A percentile compares a stretch with the other conserved stretches of the same genome.
phyloP scores from a whole-genome alignment of 805 yeast genomes.

The Jamesozyma lodderae region DNA sequence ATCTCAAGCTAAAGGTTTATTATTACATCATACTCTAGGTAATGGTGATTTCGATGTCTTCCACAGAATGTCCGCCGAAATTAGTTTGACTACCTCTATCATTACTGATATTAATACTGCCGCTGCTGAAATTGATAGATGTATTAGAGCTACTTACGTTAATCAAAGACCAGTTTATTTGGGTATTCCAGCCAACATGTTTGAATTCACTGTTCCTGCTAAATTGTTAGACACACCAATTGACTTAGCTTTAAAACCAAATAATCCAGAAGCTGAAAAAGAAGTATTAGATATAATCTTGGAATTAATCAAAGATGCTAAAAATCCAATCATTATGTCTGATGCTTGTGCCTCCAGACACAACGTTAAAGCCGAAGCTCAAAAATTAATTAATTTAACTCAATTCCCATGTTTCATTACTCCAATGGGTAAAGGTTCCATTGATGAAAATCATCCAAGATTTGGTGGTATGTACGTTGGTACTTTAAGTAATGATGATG shows the following conservation, averaged over 20 bases:
- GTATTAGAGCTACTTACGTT: conserved; percentile 52
- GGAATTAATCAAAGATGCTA: conserved; percentile 40
- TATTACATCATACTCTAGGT: conserved; percentile 69
- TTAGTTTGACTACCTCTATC: conserved; percentile 49
- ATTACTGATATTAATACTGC: conserved; percentile 52
- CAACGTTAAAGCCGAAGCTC: conserved; percentile 45
- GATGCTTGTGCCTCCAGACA: conserved; percentile 79
- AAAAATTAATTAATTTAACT: conserved; percentile 46
- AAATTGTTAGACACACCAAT: conserved; percentile 48
- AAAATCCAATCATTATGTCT: conserved; percentile 57
- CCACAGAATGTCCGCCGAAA: conserved; percentile 57
- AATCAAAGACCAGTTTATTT: conserved; percentile 67
- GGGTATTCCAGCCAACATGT: conserved; percentile 67
- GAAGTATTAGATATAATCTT: conserved; percentile 45
- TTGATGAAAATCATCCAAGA: conserved; percentile 54
- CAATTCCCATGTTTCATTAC: conserved; percentile 72
- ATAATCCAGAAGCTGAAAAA: conserved; percentile 45
- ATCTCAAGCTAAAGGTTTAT: conserved; percentile 53
- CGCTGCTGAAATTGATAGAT: conserved; percentile 53
- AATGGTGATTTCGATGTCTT: conserved; percentile 65
- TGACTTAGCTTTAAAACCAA: conserved; percentile 42
- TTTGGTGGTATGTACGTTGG: conserved; percentile 76
- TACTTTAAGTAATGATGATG: conserved; percentile 54
- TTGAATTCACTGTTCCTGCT: conserved; percentile 46
- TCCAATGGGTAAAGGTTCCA: conserved; percentile 73